Percentiles rank a stretch among this genome's conserved stretches.
phyloP scores from a whole-genome alignment of 2,329 filamentous ascomycete species.

The Stachybotrys echinatus region DNA sequence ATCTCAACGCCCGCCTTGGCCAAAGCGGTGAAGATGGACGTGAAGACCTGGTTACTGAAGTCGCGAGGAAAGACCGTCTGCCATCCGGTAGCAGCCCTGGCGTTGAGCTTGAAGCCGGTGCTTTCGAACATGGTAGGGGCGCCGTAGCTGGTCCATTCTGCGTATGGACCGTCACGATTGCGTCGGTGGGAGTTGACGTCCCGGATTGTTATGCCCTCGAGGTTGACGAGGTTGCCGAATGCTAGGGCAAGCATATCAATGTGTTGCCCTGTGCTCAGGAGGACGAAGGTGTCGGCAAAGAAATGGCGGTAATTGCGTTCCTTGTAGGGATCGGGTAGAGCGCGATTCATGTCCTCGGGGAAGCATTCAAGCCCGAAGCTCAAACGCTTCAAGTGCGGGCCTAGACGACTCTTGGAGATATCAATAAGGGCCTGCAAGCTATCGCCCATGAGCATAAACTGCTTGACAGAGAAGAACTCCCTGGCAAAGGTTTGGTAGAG shows the following conservation, averaged over 20 bases:
- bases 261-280: constrained; percentile 40
- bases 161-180: constrained; percentile 37
- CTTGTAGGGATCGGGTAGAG: constrained; percentile 5
- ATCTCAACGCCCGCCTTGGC: constrained; percentile 30
- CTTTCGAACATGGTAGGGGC: constrained; percentile 28
- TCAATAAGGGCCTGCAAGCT: constrained; percentile 51
- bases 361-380: constrained; percentile 23
- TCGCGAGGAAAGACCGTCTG: constrained; percentile 3
- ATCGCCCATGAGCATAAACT: constrained; percentile 57
- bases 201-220: constrained; percentile 52
- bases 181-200: constrained; percentile 50
- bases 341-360: constrained; percentile 4
- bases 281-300: constrained; percentile 14
- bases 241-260: constrained; percentile 51
- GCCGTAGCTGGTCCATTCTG: constrained; percentile 52
- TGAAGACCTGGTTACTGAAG: constrained; percentile 30
- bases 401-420: constrained; percentile 43
- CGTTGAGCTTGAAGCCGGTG: constrained; percentile 20
- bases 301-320: constrained; percentile 11
- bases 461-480: constrained; percentile 61
- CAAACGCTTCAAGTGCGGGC: constrained; percentile 29
- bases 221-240: constrained; percentile 46
- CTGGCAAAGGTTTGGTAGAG: constrained; percentile 51
- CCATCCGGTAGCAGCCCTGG: constrained; percentile 5
- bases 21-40: constrained; percentile 34